phyloP scores from a whole-genome alignment of 2,329 filamentous ascomycete genomes.

The Cladorrhinum sp. region DNA sequence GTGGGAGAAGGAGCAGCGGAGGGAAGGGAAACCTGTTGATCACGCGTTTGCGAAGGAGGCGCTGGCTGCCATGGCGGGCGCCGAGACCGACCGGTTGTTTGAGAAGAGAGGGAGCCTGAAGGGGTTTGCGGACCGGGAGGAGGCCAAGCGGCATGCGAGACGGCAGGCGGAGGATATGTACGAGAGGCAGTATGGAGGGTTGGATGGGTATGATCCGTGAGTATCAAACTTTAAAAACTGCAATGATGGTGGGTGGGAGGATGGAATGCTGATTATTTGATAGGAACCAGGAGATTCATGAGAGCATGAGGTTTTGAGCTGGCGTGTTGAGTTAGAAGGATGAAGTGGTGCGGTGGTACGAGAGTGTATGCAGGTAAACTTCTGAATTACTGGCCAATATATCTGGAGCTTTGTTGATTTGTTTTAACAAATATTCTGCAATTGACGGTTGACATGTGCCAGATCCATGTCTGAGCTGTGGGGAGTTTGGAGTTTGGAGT shows the following conservation, averaged over 20 bases:
- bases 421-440: too few relatives aligned
- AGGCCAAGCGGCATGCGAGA: constrained; percentile 58
- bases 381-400: too few relatives aligned
- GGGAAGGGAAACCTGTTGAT: constrained; percentile 65
- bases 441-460: too few relatives aligned
- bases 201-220: constrained; percentile 57
- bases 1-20: constrained; percentile 72
- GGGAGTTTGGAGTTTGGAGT: too few relatives aligned
- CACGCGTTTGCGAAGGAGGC: constrained; percentile 78
- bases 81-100: constrained; percentile 71
- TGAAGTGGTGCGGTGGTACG: too few relatives aligned
- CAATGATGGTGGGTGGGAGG: neutral
- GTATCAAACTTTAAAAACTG: constrained; percentile 26
- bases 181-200: constrained; percentile 56
- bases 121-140: constrained; percentile 55
- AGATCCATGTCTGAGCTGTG: neutral
- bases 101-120: constrained; percentile 62
- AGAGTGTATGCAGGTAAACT: too few relatives aligned
- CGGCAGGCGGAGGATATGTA: constrained; percentile 59
- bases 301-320: constrained; percentile 4
- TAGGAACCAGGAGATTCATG: neutral
- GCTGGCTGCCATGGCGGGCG: constrained; percentile 67
- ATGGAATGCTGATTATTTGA: neutral
- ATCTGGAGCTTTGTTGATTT: too few relatives aligned
- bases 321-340: neutral